A percentile compares a stretch with the other conserved stretches of the same genome.
Evolutionary conservation across 352 stramenopile genomes (phyloP).

Genomic region (Globisporangium nodosum): DNA sequence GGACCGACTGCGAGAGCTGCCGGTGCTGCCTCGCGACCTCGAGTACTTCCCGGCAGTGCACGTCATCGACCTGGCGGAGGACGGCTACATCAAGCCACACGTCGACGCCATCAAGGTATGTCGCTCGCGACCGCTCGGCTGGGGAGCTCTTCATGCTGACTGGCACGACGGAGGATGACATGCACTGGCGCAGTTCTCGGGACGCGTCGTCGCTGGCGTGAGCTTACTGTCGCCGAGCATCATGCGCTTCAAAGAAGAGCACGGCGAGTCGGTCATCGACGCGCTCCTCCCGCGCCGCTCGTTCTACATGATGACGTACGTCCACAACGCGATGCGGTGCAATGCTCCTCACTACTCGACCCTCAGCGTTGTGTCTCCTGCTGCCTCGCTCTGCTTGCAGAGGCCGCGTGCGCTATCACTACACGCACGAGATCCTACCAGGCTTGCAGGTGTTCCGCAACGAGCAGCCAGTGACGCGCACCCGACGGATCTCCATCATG

Average conservation of each 20-base stretch:
- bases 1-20: conserved; percentile 48
- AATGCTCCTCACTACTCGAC: background rate
- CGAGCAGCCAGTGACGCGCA: conserved; percentile 45
- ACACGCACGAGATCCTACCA: conserved; percentile 82
- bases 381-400: conserved; percentile 14
- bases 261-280: conserved; percentile 64
- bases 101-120: conserved; percentile 81
- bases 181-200: conserved; percentile 48
- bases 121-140: background rate
- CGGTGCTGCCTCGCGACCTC: conserved; percentile 55
- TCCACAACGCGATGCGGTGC: background rate
- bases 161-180: background rate
- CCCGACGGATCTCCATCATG: conserved; percentile 77
- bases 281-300: conserved; percentile 62
- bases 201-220: conserved; percentile 67
- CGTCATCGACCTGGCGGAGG: conserved; percentile 76
- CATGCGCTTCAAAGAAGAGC: conserved; percentile 83
- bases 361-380: background rate
- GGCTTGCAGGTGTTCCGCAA: conserved; percentile 48
- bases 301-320: conserved; percentile 87
- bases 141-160: background rate
- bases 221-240: conserved; percentile 75
- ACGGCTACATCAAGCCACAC: conserved; percentile 83
- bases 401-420: conserved; percentile 75
- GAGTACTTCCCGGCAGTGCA: conserved; percentile 72